These are phyloP conservation scores for Epithele typhae DNA, from an alignment of 768 basidiomycete species.

Conservation along the genomic window DNA sequence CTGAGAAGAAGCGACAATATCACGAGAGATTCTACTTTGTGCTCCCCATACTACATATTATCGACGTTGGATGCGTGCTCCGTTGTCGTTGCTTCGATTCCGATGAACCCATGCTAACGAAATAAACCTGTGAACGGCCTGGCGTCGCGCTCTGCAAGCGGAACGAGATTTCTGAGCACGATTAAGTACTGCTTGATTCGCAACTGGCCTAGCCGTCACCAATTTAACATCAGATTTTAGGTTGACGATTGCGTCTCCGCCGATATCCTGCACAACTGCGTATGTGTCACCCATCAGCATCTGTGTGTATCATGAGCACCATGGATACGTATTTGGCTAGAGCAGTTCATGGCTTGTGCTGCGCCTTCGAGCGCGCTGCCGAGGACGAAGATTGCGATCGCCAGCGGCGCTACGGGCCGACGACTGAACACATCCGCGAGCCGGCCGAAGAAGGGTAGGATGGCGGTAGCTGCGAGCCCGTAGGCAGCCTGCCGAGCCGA, in stretches of 20 bases:
- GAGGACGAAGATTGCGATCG: slow-evolving; percentile 30
- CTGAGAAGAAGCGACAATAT: too few species aligned
- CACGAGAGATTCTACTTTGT: too few species aligned
- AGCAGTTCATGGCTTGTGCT: slow-evolving; percentile 34
- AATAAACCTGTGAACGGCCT: too few species aligned
- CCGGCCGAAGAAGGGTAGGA: slow-evolving; percentile 30
- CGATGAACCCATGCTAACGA: too few species aligned
- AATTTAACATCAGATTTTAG: too few species aligned
- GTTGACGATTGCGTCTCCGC: slow-evolving; percentile 17
- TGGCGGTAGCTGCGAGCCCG: slow-evolving; percentile 30
- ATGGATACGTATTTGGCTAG: slow-evolving; percentile 25
- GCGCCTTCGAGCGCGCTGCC: slow-evolving; percentile 38
- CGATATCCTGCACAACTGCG: slow-evolving; percentile 22
- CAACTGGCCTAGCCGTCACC: too few species aligned
- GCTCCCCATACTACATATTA: too few species aligned
- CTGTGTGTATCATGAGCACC: too few species aligned
- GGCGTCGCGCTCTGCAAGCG: slow-evolving; percentile 21
- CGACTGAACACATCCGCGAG: slow-evolving; percentile 32
- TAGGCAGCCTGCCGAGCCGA: slow-evolving; percentile 29
- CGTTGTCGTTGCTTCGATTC: too few species aligned
- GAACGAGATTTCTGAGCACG: slow-evolving; percentile 22
- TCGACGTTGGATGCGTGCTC: too few species aligned
- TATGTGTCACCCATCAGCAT: too few species aligned
- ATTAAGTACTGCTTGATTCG: too few species aligned
- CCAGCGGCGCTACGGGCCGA: slow-evolving; percentile 26